A percentile compares a stretch with the other conserved stretches of the same genome.
Evolutionary conservation across 176 grass and related monocot genomes (phyloP).

Genomic region (Thalia dealbata): DNA sequence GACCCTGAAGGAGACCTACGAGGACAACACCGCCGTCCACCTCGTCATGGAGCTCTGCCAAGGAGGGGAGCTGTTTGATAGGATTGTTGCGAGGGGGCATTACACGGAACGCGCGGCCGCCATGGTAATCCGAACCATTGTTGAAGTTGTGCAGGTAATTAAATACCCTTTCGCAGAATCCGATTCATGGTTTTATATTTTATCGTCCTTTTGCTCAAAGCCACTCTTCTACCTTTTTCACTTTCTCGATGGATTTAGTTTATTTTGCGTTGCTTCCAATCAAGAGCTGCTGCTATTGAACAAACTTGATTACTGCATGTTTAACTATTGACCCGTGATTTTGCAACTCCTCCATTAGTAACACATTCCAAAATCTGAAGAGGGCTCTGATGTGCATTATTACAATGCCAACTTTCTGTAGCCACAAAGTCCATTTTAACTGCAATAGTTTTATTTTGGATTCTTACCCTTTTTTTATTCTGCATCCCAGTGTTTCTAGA

Average conservation of each 20-base stretch:
- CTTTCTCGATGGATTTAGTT: not conserved
- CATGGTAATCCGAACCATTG: slow-evolving; percentile 1
- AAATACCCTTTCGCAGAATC: not conserved
- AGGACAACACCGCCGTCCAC: slow-evolving; percentile 1
- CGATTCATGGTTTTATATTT: not conserved
- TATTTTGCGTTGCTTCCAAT: not conserved
- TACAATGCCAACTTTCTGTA: not conserved
- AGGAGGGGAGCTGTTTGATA: slow-evolving; percentile 13
- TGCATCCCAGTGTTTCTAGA: too few species aligned
- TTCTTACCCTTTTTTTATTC: not conserved
- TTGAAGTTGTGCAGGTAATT: slow-evolving; percentile 15
- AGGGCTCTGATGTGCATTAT: not conserved
- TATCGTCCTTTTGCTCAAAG: not conserved
- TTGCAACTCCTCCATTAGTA: not conserved
- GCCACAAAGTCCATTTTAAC: not conserved
- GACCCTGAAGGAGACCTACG: slow-evolving; percentile 14
- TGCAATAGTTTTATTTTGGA: not conserved
- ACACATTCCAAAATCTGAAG: not conserved
- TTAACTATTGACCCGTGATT: not conserved
- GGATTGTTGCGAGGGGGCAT: slow-evolving; percentile 3
- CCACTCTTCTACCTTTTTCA: not conserved
- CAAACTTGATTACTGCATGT: too few species aligned
- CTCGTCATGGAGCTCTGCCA: slow-evolving; percentile 16
- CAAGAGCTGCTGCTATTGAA: too few species aligned
- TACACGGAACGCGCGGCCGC: slow-evolving; percentile 15